Evolutionary conservation across 164 flowering plant genomes (phyloP), one percentile per base, ranked within the genome.

Genomic region (Dillenia suffruticosa): DNA sequence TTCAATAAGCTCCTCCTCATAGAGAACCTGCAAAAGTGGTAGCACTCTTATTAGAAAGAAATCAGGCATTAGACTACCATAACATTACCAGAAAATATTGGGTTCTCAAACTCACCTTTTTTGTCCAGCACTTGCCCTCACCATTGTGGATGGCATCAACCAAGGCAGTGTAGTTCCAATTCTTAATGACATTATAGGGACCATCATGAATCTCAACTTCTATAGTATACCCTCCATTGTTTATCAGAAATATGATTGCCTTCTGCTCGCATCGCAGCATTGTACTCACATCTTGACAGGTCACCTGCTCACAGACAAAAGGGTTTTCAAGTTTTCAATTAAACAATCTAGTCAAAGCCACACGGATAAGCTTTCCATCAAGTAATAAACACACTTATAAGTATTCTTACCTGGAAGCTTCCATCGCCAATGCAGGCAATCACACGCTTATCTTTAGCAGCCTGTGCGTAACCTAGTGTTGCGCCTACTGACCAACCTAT

Each of bases 401-500:
- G 50, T 24, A 26, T 19, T 40, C 4, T 67, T 67, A 86, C 97
- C 92, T 92, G 98, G 69, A 87, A 92, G 75, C 95, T 89, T n/a
- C 93, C 96, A 76, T 89, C 96, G 14, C 91, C 93, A 54, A 87
- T 89, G 79, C 75, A 89, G 68, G 96, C 89, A 74, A 92, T 76
- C 17, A 92, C 87, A 11, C 98, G 82, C 74, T 83, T 92, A 54
- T 81, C 76, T 1, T 76, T 79, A 5, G 72, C 89, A 57, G 88
- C 96, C 74, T 87, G 89, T 9, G 96, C 96, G 68, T 92, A 92
- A 1, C 98, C 98, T 44, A 92, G 89, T 24, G 96, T 86, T 17
- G 96, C 97, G 52, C 97, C 94, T 12, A 89, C 94, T 5, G 97
- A 89, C 97, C 97, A 91, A 12, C 97, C 97, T 49, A 89, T 89